Evolutionary conservation across 1,284 basidiomycete species (phyloP).

Genomic region (Marasmius tenuissimus): DNA sequence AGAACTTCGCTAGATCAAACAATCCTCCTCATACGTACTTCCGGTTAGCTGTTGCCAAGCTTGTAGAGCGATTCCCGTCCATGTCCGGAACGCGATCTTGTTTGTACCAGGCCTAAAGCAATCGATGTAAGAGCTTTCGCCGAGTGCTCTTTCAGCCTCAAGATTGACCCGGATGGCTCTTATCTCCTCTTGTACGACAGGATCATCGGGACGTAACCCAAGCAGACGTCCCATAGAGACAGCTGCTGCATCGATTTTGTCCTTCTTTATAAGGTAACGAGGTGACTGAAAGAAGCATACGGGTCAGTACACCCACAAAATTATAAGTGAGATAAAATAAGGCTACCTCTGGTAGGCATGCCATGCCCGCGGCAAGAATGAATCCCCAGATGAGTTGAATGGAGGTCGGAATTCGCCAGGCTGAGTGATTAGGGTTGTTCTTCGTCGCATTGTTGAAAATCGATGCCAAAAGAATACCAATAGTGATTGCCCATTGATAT

Average conservation of each 20-base stretch:
- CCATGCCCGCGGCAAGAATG: conserved; percentile 62
- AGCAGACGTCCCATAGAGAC: conserved; percentile 64
- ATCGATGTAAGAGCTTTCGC: conserved; percentile 56
- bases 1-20: neutral
- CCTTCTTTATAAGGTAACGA: conserved; percentile 80
- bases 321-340: conserved; percentile 17
- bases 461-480: conserved; percentile 78
- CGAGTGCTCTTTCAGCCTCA: conserved; percentile 60
- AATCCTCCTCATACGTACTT: conserved; percentile 23
- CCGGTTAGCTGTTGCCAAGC: conserved; percentile 62
- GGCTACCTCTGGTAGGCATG: conserved; percentile 64
- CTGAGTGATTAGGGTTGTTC: conserved; percentile 52
- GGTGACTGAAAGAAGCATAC: conserved; percentile 55
- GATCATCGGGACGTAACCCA: conserved; percentile 48
- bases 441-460: conserved; percentile 80
- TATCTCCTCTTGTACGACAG: conserved; percentile 60
- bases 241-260: conserved; percentile 62
- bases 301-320: conserved; percentile 20
- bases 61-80: conserved; percentile 78
- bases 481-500: conserved; percentile 85
- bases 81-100: conserved; percentile 71
- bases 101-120: conserved; percentile 68
- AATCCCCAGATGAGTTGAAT: conserved; percentile 74
- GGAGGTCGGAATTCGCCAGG: conserved; percentile 81
- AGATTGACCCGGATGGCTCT: conserved; percentile 73